These are phyloP conservation scores for Chaetomium tenue DNA, from an alignment of 495 filamentous ascomycete species.

Conservation along the genomic window DNA sequence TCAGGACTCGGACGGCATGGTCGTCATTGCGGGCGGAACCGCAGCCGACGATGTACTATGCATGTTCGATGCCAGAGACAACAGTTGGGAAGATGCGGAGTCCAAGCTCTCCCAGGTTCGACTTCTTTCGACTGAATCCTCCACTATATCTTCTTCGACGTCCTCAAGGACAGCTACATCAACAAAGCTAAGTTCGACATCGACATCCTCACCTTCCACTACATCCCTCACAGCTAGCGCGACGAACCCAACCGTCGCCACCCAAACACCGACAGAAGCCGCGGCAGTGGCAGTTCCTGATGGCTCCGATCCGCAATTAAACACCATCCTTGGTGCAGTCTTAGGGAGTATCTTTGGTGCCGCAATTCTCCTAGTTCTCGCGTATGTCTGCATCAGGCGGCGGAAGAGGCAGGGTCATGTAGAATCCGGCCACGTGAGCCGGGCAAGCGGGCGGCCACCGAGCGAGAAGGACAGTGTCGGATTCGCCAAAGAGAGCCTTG, in stretches of 20 bases:
- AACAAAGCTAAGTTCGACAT: slow-evolving; percentile 19
- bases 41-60: slow-evolving; percentile 58
- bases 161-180: slow-evolving; percentile 40
- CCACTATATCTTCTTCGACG: slow-evolving; percentile 25
- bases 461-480: slow-evolving; percentile 53
- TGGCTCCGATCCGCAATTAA: slow-evolving; percentile 20
- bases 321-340: slow-evolving; percentile 69
- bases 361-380: slow-evolving; percentile 62
- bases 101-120: slow-evolving; percentile 56
- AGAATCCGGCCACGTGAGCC: slow-evolving; percentile 48
- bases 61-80: slow-evolving; percentile 77
- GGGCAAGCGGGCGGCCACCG: slow-evolving; percentile 51
- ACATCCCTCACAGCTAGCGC: slow-evolving; percentile 16
- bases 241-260: slow-evolving; percentile 27
- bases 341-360: slow-evolving; percentile 75
- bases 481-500: slow-evolving; percentile 55
- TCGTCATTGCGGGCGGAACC: slow-evolving; percentile 76
- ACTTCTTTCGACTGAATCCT: slow-evolving; percentile 34
- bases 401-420: slow-evolving; percentile 45
- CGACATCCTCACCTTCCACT: slow-evolving; percentile 41
- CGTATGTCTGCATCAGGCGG: slow-evolving; percentile 68
- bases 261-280: slow-evolving; percentile 39
- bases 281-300: slow-evolving; percentile 20
- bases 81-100: slow-evolving; percentile 78
- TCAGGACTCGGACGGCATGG: slow-evolving; percentile 55